Base-by-base conservation (phyloP, 306 rosid species). In the Rosa lucieae region DNA sequence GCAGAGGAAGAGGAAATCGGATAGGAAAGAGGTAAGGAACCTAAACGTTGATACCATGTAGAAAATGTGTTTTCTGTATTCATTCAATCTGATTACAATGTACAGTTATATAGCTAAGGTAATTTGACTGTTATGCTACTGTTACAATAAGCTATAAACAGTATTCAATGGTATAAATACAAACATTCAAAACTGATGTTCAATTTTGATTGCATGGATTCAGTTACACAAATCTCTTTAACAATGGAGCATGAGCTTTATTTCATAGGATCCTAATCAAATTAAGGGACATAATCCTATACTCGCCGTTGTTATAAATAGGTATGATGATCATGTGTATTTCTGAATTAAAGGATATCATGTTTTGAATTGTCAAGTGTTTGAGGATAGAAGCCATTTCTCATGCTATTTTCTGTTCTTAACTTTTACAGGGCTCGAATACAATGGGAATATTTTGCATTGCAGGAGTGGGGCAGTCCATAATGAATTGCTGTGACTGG, bases 181-280 rank as follows among this genome's bases (percentile, higher is more conserved):
- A 23, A 23, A 23, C 26, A 23, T 23, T 23, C 26, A 23, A 23
- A 23, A 23, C 26, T 23, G 26, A 23, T 23, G 26, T 23, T 23
- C 26, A 23, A 23, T 23, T 23, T 23, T 81, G 53, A 81, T 70
- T 79, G 59, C 73, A 89, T 94, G 26, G 26, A 23, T 23, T 23
- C 26, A 23, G 26, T 23, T 23, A 23, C 26, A 23, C 26, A 23
- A 23, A 23, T 23, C 26, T 23, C 26, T 23, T 23, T 23, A 23
- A 23, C 26, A 23, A 83, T 94, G 99, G 99, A 88, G 97, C 84
- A 91, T 91, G 97, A 89, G 95, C 91, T 94, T 94, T 81, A 89
- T 92, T 83, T 89, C 97, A 5, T 88, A 89, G 80, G 88, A 89
- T 84, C 85, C 83, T 65, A 77, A 77, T 82, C 88, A 86, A 80